Base-by-base conservation (phyloP, 768 basidiomycete species). In the Xerocomellus amylosporus region DNA sequence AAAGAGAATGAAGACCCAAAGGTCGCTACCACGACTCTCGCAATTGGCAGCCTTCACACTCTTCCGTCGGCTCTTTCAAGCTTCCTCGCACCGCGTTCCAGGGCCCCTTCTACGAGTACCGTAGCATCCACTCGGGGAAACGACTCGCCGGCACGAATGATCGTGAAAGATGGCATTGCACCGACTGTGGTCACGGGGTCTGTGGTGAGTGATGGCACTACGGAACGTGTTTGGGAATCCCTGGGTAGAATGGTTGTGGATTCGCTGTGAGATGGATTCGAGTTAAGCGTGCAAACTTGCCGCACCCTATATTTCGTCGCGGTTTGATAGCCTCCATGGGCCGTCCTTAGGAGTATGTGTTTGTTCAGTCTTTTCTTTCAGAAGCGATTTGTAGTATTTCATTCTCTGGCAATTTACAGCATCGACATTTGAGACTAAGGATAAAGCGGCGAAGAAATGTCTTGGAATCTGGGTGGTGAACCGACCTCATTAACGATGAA, bases 241-340 rank as follows among this genome's bases (percentile, higher is more conserved):
- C 49, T 69, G 37, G 67, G 40, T 28, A 67, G 61, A 46, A 68
- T 68, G 65, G 65, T 31, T 9, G 56, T 69, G 30, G 56, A 60
- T 54, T 43, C 55, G n/a, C 8, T 20, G n/a, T 52, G 42, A 58
- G 43, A 28, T 30, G 9, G 20, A 12, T 43, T 28, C 17, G 36
- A 24, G 38, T 20, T 22, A 13, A 30, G 38, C 30, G 7, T 24
- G 22, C 20, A 36, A 34, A 41, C 15, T 14, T 49, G 1, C 12
- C 8, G 9, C 14, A 39, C 13, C 24, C 12, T 17, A 43, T 19
- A 24, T 41, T 33, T 33, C 19, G 54, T 37, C 20, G n/a, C 44
- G 19, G 30, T 58, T 52, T 38, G 8, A 37, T n/a, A n/a, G 38
- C 10, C 12, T 58, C 19, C 4, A 17, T 38, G 5, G n/a, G 20